Base-by-base conservation (phyloP, 345 rosid genomes). In the Citrus australasica region DNA sequence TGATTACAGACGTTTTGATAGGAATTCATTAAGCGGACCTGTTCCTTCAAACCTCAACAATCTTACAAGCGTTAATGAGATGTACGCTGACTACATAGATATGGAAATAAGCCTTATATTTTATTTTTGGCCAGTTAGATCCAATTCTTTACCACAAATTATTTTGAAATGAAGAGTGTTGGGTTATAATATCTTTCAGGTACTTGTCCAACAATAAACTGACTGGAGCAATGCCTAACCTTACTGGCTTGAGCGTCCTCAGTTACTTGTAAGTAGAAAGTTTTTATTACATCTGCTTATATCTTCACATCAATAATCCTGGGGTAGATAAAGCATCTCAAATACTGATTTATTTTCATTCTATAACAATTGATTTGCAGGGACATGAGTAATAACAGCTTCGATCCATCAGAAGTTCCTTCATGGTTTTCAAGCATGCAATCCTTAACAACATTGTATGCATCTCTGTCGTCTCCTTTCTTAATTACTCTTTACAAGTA, bases 371-470 rank as follows among this genome's bases (percentile, higher is more conserved):
- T 68, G 78, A 38, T 79, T 24, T 78, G 79, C 89, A 97, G 99
- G 86, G 98, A 92, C 78, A 67, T 94, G 75, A 93, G 98, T 84
- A 94, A 91, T 82, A 97, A 94, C 40, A 85, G 82, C 62, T 93
- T 97, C 35, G 80, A 76, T 2, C 4, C 75, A n/a, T 55, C 94
- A 46, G 81, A 65, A 2, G 58, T 94, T 80, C 97, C 96, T 63
- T 25, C 85, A 8, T 97, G 98, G 98, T 48, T 90, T 55, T 76
- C 86, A 46, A 75, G 84, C 7, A 80, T 89, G 42, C 64, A 35
- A 48, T 82, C 90, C 55, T 79, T 94, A 62, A 85, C 95, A 83
- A 88, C 97, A 78, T 75, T 94, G 98, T 96, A 96, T 24, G 89
- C 73, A 14, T 82, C 81, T 73, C 69, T 78, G 38, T 56, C 55